These are phyloP conservation scores for Sporothrix brunneoviolacea DNA, from an alignment of 2,329 filamentous ascomycete genomes.

Conservation along the genomic window DNA sequence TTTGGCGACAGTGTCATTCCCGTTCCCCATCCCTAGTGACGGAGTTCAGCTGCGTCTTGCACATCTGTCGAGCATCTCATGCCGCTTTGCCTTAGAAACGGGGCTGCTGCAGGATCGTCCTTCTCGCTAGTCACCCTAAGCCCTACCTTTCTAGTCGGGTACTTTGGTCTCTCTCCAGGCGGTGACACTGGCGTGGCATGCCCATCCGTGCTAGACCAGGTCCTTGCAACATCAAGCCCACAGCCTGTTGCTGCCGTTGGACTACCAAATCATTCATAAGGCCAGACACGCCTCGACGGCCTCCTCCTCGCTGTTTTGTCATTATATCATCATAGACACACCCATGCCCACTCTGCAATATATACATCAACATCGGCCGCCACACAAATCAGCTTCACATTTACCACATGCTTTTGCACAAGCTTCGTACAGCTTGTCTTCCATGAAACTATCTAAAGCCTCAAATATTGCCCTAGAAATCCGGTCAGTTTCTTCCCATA, in stretches of 20 bases:
- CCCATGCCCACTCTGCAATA: too few species aligned
- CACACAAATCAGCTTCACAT: too few species aligned
- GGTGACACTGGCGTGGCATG: not conserved
- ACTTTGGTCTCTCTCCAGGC: not conserved
- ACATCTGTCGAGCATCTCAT: not conserved
- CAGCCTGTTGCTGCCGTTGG: not conserved
- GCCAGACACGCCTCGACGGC: not conserved
- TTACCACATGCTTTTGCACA: too few species aligned
- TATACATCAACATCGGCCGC: too few species aligned
- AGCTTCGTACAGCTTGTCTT: too few species aligned
- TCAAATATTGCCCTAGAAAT: too few species aligned
- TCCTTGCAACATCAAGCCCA: not conserved
- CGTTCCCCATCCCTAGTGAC: slow-evolving; percentile 11
- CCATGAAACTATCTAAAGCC: too few species aligned
- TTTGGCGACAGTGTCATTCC: not conserved
- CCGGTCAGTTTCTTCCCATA: too few species aligned
- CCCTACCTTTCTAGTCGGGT: slow-evolving; percentile 5
- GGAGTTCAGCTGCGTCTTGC: slow-evolving; percentile 14
- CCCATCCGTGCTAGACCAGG: not conserved
- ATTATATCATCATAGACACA: slow-evolving; percentile 11
- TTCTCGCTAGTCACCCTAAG: slow-evolving; percentile 3
- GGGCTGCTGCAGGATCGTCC: slow-evolving; percentile 5
- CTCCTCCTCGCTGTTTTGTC: not conserved
- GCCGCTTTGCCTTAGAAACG: slow-evolving; percentile 3
- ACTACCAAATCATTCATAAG: not conserved